These are phyloP conservation scores for Stentor roeselii DNA, from an alignment of 73 alveolate genomes.

Conservation along the genomic window DNA sequence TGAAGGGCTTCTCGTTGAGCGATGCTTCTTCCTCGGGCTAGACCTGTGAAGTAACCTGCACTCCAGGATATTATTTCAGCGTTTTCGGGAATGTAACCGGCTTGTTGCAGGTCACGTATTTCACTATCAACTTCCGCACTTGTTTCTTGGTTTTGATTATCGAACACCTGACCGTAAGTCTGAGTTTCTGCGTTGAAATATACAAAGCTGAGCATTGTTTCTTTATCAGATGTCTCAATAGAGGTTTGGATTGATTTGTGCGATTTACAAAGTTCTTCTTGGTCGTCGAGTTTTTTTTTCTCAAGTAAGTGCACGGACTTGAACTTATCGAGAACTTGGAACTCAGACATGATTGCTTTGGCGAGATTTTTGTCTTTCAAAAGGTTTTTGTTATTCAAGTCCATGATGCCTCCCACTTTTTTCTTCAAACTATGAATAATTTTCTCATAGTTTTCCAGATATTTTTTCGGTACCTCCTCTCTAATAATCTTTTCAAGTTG, in stretches of 20 bases:
- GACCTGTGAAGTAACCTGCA: background rate
- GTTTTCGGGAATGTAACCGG: background rate
- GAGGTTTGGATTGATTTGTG: background rate
- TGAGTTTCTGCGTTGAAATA: background rate
- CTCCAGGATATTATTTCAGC: background rate
- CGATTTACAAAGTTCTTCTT: background rate
- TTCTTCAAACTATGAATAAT: background rate
- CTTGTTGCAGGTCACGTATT: background rate
- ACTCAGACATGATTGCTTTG: background rate
- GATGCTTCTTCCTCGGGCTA: background rate
- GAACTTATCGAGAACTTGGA: background rate
- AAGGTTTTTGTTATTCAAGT: background rate
- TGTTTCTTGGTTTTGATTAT: background rate
- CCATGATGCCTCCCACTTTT: background rate
- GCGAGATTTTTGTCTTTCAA: background rate
- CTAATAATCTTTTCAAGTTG: background rate
- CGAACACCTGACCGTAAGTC: background rate
- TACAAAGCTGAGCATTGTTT: background rate
- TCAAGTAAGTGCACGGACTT: background rate
- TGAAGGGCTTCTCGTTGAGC: background rate
- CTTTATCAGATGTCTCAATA: background rate
- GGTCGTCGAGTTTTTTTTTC: background rate
- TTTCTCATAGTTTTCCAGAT: background rate
- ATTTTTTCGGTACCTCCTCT: background rate
- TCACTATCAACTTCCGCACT: background rate